Conservation (phyloP, 1,139 yeast genomes). For the Zygoascus sp. region DNA sequence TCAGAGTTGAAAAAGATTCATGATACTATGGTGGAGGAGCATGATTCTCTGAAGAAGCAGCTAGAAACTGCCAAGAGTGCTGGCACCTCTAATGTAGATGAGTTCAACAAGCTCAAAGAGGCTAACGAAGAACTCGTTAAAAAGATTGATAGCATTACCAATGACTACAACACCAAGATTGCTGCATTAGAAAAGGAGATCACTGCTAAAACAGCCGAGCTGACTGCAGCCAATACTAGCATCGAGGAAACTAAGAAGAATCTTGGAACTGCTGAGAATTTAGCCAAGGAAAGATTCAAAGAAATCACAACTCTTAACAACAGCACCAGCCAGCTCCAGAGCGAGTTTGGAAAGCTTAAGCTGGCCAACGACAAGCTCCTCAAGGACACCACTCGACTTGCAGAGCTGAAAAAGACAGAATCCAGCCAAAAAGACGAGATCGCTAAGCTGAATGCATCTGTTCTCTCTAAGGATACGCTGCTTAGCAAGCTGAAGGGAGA, state of each 20-base stretch:
- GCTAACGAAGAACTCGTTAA: constrained; percentile 1
- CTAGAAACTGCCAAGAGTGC: constrained; percentile 21
- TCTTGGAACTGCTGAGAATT: constrained; percentile 5
- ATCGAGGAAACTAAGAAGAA: constrained; percentile 3
- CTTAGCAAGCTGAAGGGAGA: constrained; percentile 19
- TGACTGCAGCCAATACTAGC: not conserved
- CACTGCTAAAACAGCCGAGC: constrained; percentile 55
- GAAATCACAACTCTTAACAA: constrained; percentile 20
- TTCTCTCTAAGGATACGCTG: constrained; percentile 22
- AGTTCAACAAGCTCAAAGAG: constrained; percentile 4
- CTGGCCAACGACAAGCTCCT: constrained; percentile 8
- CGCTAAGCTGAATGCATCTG: constrained; percentile 17
- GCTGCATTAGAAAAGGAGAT: constrained; percentile 60
- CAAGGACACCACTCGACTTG: constrained; percentile 14
- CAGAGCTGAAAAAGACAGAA: constrained; percentile 3
- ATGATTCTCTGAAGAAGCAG: constrained; percentile 33
- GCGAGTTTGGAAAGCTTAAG: constrained; percentile 13
- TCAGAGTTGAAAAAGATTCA: constrained; percentile 21
- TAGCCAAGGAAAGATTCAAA: constrained; percentile 21
- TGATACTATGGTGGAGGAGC: constrained; percentile 17
- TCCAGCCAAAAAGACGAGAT: constrained; percentile 17
- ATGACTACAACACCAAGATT: constrained; percentile 50
- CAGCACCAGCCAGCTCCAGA: constrained; percentile 17
- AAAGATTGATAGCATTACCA: constrained; percentile 8
- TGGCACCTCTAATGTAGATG: not conserved